A percentile compares a stretch with the other conserved stretches of the same genome.
phyloP scores from a whole-genome alignment of 2,329 filamentous ascomycete species.

The Lachnellula suecica region DNA sequence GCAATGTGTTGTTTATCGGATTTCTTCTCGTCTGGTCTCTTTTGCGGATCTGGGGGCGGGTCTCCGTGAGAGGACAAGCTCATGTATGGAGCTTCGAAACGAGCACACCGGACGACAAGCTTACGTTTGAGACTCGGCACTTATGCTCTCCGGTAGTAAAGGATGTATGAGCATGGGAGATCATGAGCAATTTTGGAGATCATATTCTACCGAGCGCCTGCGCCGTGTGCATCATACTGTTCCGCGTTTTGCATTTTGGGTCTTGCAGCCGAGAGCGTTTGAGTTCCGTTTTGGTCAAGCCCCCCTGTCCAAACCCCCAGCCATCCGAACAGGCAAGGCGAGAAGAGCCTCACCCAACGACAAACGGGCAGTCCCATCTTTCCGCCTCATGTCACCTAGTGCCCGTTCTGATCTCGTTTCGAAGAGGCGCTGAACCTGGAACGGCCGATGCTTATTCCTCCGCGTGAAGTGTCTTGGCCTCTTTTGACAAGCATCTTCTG shows the following conservation, averaged over 20 bases:
- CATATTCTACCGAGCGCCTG: background rate
- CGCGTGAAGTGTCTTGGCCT: constrained; percentile 5
- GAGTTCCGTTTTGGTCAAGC: constrained; percentile 16
- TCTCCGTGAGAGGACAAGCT: background rate
- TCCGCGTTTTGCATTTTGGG: constrained; percentile 12
- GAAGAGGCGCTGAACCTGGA: constrained; percentile 15
- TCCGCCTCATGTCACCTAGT: constrained; percentile 1
- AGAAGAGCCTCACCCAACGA: constrained; percentile 15
- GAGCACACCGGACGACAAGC: background rate
- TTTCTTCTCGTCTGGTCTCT: background rate
- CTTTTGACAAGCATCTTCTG: background rate
- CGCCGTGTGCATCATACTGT: background rate
- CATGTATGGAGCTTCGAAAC: background rate
- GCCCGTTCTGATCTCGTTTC: constrained; percentile 17
- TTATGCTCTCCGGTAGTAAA: constrained; percentile 4
- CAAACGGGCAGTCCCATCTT: background rate
- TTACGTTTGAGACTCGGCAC: constrained; percentile 2
- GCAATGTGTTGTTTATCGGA: no score
- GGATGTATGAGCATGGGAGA: no score
- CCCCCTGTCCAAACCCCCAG: constrained; percentile 1
- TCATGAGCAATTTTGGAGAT: background rate
- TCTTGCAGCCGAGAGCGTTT: constrained; percentile 25
- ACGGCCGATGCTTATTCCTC: constrained; percentile 15
- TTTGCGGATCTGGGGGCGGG: background rate
- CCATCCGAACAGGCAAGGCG: background rate